Evolutionary conservation across 768 basidiomycete species (phyloP).

Genomic region (Lentinula sp.): DNA sequence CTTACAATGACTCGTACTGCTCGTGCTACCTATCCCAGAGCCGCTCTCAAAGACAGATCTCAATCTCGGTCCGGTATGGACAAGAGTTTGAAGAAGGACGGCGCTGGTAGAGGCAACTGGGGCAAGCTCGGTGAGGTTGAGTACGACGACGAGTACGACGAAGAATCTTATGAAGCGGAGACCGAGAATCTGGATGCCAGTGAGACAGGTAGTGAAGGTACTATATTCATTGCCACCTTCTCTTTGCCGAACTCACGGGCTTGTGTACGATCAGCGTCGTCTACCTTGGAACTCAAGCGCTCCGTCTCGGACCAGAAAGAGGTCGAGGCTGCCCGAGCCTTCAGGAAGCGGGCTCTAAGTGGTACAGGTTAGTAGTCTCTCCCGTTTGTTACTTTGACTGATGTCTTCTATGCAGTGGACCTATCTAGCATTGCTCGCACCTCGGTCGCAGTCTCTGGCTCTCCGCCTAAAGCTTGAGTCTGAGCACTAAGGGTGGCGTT

Average conservation of each 20-base stretch:
- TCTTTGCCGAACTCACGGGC: background rate
- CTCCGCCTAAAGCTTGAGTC: constrained; percentile 1
- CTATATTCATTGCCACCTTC: background rate
- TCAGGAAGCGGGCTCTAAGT: constrained; percentile 74
- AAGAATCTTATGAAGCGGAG: constrained; percentile 37
- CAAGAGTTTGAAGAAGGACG: constrained; percentile 68
- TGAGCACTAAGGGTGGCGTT: background rate
- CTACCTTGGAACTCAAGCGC: constrained; percentile 21
- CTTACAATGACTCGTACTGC: constrained; percentile 40
- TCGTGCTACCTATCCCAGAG: constrained; percentile 66
- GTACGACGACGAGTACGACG: constrained; percentile 31
- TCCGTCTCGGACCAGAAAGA: constrained; percentile 58
- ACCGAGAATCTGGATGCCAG: constrained; percentile 16
- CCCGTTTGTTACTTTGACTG: constrained; percentile 15
- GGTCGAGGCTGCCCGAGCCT: constrained; percentile 39
- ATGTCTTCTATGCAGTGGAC: constrained; percentile 34
- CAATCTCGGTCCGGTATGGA: constrained; percentile 73
- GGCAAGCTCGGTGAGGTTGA: constrained; percentile 54
- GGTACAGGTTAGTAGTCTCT: constrained; percentile 34
- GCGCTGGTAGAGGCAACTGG: constrained; percentile 84
- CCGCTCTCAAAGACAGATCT: constrained; percentile 71
- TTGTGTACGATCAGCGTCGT: background rate
- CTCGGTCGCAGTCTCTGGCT: constrained; percentile 58
- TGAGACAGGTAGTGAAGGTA: constrained; percentile 8
- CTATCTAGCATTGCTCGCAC: constrained; percentile 80